Evolutionary conservation across 164 flowering plant species (phyloP).

Genomic region (Tetrastigma voinierianum): DNA sequence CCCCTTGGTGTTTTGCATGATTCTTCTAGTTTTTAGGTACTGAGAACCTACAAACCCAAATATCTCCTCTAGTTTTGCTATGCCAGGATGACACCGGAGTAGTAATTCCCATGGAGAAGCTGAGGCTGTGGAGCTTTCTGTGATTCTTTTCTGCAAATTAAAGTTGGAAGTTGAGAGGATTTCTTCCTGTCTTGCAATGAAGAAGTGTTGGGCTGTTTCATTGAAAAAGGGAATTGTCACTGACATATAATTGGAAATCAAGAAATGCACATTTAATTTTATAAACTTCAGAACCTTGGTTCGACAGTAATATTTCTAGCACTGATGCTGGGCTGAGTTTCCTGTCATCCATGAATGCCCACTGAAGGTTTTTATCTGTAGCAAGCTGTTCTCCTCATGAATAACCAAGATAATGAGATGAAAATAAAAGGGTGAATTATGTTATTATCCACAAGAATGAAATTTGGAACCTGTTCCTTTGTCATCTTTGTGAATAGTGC

Average conservation of each 20-base stretch:
- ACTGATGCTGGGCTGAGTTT: neutral
- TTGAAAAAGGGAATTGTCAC: neutral
- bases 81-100: neutral
- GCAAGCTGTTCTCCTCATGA: slow-evolving; percentile 6
- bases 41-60: neutral
- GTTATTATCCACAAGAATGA: too few species aligned
- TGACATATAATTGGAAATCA: neutral
- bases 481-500: neutral
- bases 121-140: neutral
- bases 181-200: neutral
- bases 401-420: neutral
- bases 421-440: too few species aligned
- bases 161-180: slow-evolving; percentile 2
- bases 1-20: slow-evolving; percentile 4
- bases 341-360: slow-evolving; percentile 3
- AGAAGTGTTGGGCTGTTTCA: neutral
- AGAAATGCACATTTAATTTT: neutral
- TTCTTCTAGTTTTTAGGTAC: neutral
- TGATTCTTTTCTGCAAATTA: neutral
- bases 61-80: neutral
- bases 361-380: neutral
- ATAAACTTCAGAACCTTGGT: neutral
- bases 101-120: slow-evolving; percentile 4
- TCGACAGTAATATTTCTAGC: neutral
- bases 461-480: too few species aligned